These are phyloP conservation scores for Lentinus polychrous DNA, from an alignment of 1,284 basidiomycete genomes.

Conservation along the genomic window DNA sequence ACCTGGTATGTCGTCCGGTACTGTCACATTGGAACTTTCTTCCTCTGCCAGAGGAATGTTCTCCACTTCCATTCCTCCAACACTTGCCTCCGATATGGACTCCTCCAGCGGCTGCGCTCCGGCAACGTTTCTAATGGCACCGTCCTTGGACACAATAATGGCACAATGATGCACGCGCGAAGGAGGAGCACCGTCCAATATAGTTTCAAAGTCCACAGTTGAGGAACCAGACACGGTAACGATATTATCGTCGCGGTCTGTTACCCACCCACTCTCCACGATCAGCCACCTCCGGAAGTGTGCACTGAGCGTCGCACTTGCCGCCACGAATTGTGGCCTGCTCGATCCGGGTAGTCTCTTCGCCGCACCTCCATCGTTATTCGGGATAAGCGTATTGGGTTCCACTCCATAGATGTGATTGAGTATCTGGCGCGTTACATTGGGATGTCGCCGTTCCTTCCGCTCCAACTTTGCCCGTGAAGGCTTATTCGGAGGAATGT, in stretches of 20 bases:
- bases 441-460: constrained; percentile 45
- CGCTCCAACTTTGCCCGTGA: constrained; percentile 28
- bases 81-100: background rate
- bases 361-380: background rate
- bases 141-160: background rate
- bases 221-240: constrained; percentile 35
- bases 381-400: too few relatives aligned
- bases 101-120: background rate
- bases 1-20: too few relatives aligned
- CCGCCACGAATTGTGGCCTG: constrained; percentile 53
- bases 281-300: constrained; percentile 46
- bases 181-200: background rate
- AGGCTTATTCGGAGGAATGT: constrained; percentile 28
- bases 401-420: constrained; percentile 39
- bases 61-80: background rate
- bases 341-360: background rate
- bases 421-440: constrained; percentile 50
- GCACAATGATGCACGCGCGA: background rate
- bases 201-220: constrained; percentile 3
- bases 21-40: too few relatives aligned
- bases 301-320: constrained; percentile 61
- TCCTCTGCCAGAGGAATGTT: background rate
- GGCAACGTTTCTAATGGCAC: background rate
- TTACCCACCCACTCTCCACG: constrained; percentile 50
- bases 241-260: constrained; percentile 32